Evolutionary conservation across 225 moss, liverwort and hornwort genomes (phyloP), one percentile per base, ranked within the genome.

Genomic region (Marchantia polymorpha): DNA sequence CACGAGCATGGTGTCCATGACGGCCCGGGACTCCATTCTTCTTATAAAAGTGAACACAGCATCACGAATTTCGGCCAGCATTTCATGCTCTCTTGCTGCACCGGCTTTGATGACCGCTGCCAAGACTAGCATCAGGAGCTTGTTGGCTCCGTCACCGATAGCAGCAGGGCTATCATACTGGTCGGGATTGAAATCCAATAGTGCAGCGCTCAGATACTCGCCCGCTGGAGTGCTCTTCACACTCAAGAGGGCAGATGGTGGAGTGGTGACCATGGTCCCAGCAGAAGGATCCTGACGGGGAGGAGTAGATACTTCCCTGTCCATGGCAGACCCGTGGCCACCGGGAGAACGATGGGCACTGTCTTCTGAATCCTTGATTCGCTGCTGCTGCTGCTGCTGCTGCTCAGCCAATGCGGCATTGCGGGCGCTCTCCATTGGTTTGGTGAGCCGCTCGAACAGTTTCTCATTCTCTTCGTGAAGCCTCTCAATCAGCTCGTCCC

Each of bases 61-160:
- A 85, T 93, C 95, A 78, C 95, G 95, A 84, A 99, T 94, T 82
- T 99, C 99, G 64, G 99, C 99, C 74, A 99, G 89, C 99, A 99
- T 99, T 76, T 99, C 99, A 79, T 99, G 99, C 91, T 99, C 99
- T 82, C 99, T 90, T 59, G 95, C 91, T 77, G 99, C 93, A 74
- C 99, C 99, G 77, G 99, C 99, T 85, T 99, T 99, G 9, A 99
- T 99, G 50, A 99, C 99, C 56, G 99, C 99, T 77, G 99, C 99
- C 80, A 99, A 84, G 55, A 99, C 99, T 81, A 99, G 92, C 99
- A 99, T 99, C 72, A 99, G 82, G 67, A 99, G 91, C 75, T 95
- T 99, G 80, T 95, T 99, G 69, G 95, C 93, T 68, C 93, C 99
- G 76, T 99, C 99, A 58, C 93, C 93, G 79, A 99, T 86, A 29